Evolutionary conservation across 768 basidiomycete genomes (phyloP).

Genomic region (Phlebiopsis flavidoalba): DNA sequence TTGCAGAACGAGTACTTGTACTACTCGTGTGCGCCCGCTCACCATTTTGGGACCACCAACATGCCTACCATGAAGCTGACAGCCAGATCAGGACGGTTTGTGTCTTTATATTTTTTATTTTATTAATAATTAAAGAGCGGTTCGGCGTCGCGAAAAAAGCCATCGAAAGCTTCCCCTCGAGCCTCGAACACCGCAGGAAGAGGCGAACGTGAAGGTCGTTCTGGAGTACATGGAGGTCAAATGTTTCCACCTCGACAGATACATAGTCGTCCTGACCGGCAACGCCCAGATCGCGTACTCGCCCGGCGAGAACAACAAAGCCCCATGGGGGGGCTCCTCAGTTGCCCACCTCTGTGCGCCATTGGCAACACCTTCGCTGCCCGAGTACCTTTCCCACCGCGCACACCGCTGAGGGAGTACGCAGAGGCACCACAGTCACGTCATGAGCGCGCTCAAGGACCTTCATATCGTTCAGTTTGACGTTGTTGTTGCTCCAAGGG

Average conservation of each 20-base stretch:
- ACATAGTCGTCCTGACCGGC: background rate
- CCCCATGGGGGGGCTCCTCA: slow-evolving; percentile 8
- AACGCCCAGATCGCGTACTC: slow-evolving; percentile 16
- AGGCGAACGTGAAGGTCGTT: slow-evolving; percentile 12
- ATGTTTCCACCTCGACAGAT: background rate
- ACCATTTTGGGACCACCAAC: background rate
- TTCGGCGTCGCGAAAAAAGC: slow-evolving; percentile 9
- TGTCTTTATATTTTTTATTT: too few species aligned
- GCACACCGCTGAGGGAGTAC: slow-evolving; percentile 12
- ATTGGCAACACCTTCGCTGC: slow-evolving; percentile 11
- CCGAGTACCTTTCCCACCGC: slow-evolving; percentile 15
- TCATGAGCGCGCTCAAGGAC: slow-evolving; percentile 13
- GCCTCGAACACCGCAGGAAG: slow-evolving; percentile 10
- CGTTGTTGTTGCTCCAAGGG: slow-evolving; percentile 15
- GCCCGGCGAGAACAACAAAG: slow-evolving; percentile 11
- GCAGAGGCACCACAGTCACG: slow-evolving; percentile 10
- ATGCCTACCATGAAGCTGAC: slow-evolving; percentile 6
- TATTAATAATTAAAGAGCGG: too few species aligned
- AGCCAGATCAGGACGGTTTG: slow-evolving; percentile 8
- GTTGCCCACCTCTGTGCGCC: slow-evolving; percentile 11
- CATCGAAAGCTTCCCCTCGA: slow-evolving; percentile 12
- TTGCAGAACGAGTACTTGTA: background rate
- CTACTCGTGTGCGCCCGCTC: background rate
- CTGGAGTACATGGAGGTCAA: slow-evolving; percentile 16
- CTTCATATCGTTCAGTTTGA: slow-evolving; percentile 15